phyloP scores from a whole-genome alignment of 169 alveolate species.

The Eimeria necatrix region DNA sequence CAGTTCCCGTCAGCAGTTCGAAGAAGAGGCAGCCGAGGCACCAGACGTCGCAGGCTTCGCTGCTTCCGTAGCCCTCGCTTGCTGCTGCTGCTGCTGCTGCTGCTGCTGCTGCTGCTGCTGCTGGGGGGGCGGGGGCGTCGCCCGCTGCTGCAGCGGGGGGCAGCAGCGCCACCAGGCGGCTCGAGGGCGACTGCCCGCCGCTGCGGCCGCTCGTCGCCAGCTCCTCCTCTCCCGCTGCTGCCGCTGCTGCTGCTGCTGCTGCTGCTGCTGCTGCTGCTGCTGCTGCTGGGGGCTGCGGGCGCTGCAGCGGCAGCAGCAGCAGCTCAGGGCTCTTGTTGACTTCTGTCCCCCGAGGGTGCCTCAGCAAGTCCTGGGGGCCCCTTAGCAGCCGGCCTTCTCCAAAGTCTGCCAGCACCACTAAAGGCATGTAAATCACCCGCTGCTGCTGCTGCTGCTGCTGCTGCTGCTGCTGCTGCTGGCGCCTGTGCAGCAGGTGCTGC shows the following conservation, averaged over 20 bases:
- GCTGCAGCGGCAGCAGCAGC: slow-evolving; percentile 83
- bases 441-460: slow-evolving; percentile 23
- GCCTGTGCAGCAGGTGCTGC: slow-evolving; percentile 48
- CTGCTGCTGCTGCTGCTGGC: not conserved
- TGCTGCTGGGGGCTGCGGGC: not conserved
- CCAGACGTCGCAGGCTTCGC: slow-evolving; percentile 95
- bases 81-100: not conserved
- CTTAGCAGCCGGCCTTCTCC: slow-evolving; percentile 94
- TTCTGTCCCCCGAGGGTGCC: slow-evolving; percentile 93
- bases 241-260: slow-evolving; percentile 48
- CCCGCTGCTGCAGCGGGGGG: not conserved
- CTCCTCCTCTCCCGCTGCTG: not conserved
- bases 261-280: slow-evolving; percentile 60
- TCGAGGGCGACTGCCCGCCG: not conserved
- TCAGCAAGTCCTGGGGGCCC: slow-evolving; percentile 12
- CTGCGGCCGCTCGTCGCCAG: not conserved
- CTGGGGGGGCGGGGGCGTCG: no score
- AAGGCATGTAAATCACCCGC: slow-evolving; percentile 85
- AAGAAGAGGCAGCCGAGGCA: slow-evolving; percentile 94
- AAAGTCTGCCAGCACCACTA: slow-evolving; percentile 93
- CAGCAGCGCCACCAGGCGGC: no score
- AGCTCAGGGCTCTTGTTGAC: slow-evolving; percentile 95
- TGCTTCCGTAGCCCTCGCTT: not conserved
- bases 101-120: slow-evolving; percentile 21
- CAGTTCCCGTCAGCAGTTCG: slow-evolving; percentile 95